phyloP scores from a whole-genome alignment of 495 filamentous ascomycete species.

The Aspergillus wentii region DNA sequence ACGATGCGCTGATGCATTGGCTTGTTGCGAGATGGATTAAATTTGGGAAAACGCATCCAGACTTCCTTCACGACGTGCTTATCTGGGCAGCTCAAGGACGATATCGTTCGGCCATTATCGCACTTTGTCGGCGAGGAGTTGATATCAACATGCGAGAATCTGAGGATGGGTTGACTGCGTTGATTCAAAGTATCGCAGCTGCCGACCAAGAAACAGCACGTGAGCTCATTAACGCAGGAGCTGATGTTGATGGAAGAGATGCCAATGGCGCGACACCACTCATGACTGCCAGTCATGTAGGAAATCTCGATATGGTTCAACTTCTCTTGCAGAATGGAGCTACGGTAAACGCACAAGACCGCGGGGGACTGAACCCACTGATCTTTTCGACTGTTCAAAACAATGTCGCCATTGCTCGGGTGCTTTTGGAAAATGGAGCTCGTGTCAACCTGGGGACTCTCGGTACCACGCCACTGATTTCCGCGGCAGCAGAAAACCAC shows the following conservation, averaged over 20 bases:
- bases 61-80: slow-evolving; percentile 2
- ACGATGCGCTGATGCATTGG: slow-evolving; percentile 5
- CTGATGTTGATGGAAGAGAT: slow-evolving; percentile 16
- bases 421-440: slow-evolving; percentile 6
- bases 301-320: slow-evolving; percentile 11
- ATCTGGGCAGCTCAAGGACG: neutral
- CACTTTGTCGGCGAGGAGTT: slow-evolving; percentile 3
- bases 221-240: slow-evolving; percentile 19
- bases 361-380: slow-evolving; percentile 9
- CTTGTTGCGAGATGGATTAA: slow-evolving; percentile 4
- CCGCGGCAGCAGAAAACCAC: slow-evolving; percentile 1
- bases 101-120: neutral
- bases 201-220: neutral
- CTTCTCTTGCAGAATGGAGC: slow-evolving; percentile 21
- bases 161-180: neutral
- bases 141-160: slow-evolving; percentile 2
- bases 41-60: neutral
- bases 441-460: neutral
- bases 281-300: slow-evolving; percentile 33
- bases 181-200: neutral
- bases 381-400: slow-evolving; percentile 1
- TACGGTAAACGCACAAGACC: slow-evolving; percentile 12
- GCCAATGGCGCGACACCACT: slow-evolving; percentile 33
- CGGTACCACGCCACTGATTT: slow-evolving; percentile 1
- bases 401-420: slow-evolving; percentile 1